A percentile compares a stretch with the other conserved stretches of the same genome.
These are phyloP conservation scores for Fusarium palustre DNA, from an alignment of 2,329 filamentous ascomycete species.

Conservation along the genomic window DNA sequence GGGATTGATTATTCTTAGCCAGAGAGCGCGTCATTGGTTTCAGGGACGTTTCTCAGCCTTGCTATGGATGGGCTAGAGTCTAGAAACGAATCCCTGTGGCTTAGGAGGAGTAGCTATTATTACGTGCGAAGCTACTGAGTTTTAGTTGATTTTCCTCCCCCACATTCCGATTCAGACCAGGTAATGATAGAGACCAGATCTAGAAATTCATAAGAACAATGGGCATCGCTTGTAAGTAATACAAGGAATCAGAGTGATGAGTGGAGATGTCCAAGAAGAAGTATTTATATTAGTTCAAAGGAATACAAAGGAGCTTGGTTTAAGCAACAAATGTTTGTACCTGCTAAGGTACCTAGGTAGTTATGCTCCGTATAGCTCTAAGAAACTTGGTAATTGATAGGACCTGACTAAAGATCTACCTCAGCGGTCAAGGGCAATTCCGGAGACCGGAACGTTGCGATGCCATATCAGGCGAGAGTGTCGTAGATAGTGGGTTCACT, in stretches of 20 bases:
- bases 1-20: conserved; percentile 19
- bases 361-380: not conserved
- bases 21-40: conserved; percentile 44
- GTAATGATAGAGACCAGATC: conserved; percentile 21
- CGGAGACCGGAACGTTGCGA: conserved; percentile 44
- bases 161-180: conserved; percentile 33
- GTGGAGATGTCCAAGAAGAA: not conserved
- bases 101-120: not conserved
- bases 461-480: conserved; percentile 39
- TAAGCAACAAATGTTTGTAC: not conserved
- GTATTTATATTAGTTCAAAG: not conserved
- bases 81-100: not conserved
- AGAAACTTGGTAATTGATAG: conserved; percentile 6
- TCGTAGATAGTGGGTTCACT: conserved; percentile 37
- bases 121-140: not conserved
- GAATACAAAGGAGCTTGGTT: not conserved
- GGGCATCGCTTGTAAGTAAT: not conserved
- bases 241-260: not conserved
- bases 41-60: conserved; percentile 35
- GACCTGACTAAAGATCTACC: conserved; percentile 1
- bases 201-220: not conserved
- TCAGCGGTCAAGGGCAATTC: conserved; percentile 33
- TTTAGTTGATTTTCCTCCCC: conserved; percentile 6
- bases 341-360: too few relatives aligned
- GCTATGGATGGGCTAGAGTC: not conserved